Evolutionary conservation across 345 rosid genomes (phyloP).

Genomic region (Hibiscus syriacus): DNA sequence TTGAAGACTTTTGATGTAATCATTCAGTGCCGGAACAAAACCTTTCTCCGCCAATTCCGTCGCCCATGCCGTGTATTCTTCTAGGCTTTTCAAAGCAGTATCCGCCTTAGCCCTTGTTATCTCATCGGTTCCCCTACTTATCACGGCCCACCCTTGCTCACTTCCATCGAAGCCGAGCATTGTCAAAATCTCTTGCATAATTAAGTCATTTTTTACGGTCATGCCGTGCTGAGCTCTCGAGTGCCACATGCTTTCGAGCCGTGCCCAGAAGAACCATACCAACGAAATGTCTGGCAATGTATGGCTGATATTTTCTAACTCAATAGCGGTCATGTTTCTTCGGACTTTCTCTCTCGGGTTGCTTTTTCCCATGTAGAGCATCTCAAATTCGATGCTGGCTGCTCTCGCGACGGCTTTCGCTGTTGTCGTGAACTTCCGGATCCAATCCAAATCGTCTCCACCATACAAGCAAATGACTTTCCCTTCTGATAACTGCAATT

Average conservation of each 20-base stretch:
- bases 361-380: constrained; percentile 59
- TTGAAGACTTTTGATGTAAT: constrained; percentile 20
- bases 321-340: constrained; percentile 15
- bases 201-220: constrained; percentile 31
- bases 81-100: constrained; percentile 13
- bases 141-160: constrained; percentile 12
- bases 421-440: constrained; percentile 29
- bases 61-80: constrained; percentile 23
- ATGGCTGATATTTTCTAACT: constrained; percentile 24
- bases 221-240: constrained; percentile 33
- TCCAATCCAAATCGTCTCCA: constrained; percentile 55
- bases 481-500: constrained; percentile 24
- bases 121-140: neutral
- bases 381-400: constrained; percentile 28
- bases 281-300: constrained; percentile 10
- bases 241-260: constrained; percentile 74
- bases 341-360: constrained; percentile 24
- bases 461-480: constrained; percentile 47
- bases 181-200: constrained; percentile 42
- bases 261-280: constrained; percentile 48
- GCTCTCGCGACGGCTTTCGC: constrained; percentile 27
- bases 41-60: constrained; percentile 7
- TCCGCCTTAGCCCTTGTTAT: constrained; percentile 38
- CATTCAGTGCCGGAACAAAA: constrained; percentile 34
- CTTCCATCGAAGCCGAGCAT: constrained; percentile 56